These are phyloP conservation scores for Sporisorium sorghi DNA, from an alignment of 1,284 basidiomycete genomes.

Conservation along the genomic window DNA sequence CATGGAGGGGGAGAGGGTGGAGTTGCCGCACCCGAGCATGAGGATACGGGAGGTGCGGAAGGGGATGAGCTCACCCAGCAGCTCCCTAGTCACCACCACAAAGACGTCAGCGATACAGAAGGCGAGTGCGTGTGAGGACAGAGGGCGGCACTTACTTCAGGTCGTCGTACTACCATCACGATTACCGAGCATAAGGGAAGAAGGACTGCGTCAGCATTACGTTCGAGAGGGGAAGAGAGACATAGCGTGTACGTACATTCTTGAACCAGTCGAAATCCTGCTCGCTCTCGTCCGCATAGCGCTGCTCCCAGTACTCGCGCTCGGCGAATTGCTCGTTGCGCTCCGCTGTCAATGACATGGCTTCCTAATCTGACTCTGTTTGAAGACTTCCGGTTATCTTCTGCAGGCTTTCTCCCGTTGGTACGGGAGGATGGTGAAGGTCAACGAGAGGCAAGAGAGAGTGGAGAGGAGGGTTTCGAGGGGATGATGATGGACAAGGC, in stretches of 20 bases:
- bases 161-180: neutral
- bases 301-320: conserved; percentile 60
- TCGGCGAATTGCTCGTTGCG: conserved; percentile 58
- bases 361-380: too few species aligned
- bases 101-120: too few species aligned
- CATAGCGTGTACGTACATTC: conserved; percentile 37
- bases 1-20: conserved; percentile 60
- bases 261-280: conserved; percentile 65
- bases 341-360: conserved; percentile 39
- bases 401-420: too few species aligned
- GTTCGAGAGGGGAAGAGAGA: neutral
- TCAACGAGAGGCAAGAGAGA: neutral
- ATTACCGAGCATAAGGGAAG: too few species aligned
- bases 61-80: conserved; percentile 57
- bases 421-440: too few species aligned
- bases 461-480: neutral
- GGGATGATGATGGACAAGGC: neutral
- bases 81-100: conserved; percentile 20
- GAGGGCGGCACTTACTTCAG: conserved; percentile 1
- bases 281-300: conserved; percentile 52
- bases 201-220: neutral
- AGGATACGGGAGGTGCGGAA: conserved; percentile 49
- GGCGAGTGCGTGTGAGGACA: too few species aligned
- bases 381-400: too few species aligned
- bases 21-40: conserved; percentile 67